Evolutionary conservation across 2,329 filamentous ascomycete species (phyloP).

Genomic region (Penicillium brevicompactum): DNA sequence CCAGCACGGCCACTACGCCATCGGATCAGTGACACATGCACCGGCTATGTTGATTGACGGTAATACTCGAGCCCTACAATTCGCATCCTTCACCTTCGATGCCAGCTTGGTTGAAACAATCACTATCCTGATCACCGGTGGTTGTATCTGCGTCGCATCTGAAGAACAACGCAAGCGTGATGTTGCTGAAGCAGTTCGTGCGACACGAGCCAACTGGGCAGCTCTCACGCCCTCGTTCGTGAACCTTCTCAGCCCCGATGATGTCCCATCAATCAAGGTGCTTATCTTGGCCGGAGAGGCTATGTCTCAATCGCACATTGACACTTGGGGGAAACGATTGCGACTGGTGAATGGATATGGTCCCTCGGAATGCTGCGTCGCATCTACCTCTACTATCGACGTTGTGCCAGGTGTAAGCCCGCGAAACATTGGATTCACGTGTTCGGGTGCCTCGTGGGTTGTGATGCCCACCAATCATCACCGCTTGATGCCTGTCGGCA

Average conservation of each 20-base stretch:
- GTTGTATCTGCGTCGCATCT: background rate
- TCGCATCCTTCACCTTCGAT: background rate
- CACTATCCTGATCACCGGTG: background rate
- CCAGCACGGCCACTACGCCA: slow-evolving; percentile 5
- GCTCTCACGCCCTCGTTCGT: background rate
- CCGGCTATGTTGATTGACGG: background rate
- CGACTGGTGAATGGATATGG: slow-evolving; percentile 3
- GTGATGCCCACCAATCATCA: slow-evolving; percentile 30
- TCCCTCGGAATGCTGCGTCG: slow-evolving; percentile 2
- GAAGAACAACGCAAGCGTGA: background rate
- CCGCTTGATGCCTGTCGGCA: slow-evolving; percentile 37
- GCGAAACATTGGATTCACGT: slow-evolving; percentile 23
- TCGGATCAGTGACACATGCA: slow-evolving; percentile 14
- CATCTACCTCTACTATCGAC: background rate
- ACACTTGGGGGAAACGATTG: slow-evolving; percentile 8
- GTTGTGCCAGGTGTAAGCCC: background rate
- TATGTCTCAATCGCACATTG: slow-evolving; percentile 10
- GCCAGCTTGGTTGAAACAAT: background rate
- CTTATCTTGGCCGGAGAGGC: slow-evolving; percentile 13
- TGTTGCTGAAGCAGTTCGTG: background rate
- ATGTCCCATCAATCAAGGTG: slow-evolving; percentile 7
- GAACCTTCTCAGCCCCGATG: background rate
- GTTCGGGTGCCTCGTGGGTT: slow-evolving; percentile 31
- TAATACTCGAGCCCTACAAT: background rate
- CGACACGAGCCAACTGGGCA: background rate